Evolutionary conservation across 176 grass and related monocot species (phyloP), one percentile per base, ranked within the genome.

Genomic region (Eragrostis nindensis): DNA sequence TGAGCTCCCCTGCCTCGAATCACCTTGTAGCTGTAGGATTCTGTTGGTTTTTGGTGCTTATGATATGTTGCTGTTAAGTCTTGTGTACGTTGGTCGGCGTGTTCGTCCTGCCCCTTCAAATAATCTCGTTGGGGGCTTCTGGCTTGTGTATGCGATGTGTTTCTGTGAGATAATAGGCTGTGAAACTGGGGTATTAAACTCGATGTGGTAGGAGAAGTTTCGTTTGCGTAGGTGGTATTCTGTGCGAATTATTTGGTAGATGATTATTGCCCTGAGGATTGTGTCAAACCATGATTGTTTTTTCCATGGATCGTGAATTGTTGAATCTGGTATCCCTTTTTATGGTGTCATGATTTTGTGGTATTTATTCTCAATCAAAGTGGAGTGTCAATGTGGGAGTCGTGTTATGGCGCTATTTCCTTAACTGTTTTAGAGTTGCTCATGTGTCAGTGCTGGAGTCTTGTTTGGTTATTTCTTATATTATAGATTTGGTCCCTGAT

Each of bases 1-100:
- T 95, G 86, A 87, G 92, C 71, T 46, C 41, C 21, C 14, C 54
- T 80, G 32, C 10, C 32, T 62, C 3, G 6, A 8, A 74, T 62
- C 18, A 42, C 59, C 29, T n/a, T 12, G 5, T 49, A 25, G 12
- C 41, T 55, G 26, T 60, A n/a, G 0, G 19, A 5, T 32, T 36
- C 13, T 57, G 19, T 18, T 46, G 27, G 26, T 53, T 68, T 6
- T 54, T 62, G 7, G 3, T 77, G 36, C 17, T 5, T 13, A 16
- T 11, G n/a, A 6, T 42, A 84, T n/a, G 53, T 8, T 9, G 8
- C 40, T 41, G 19, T 52, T 67, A 39, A 11, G 55, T 21, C 10
- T 62, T 19, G 22, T 70, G 17, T 11, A 14, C 0, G 1, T 64
- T 64, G 62, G 60, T 65, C 45, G 11, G n/a, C 71, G 22, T 55